A percentile compares a stretch with the other conserved stretches of the same genome.
Conservation (phyloP, 306 rosid genomes). For the Nissolia schottii region DNA sequence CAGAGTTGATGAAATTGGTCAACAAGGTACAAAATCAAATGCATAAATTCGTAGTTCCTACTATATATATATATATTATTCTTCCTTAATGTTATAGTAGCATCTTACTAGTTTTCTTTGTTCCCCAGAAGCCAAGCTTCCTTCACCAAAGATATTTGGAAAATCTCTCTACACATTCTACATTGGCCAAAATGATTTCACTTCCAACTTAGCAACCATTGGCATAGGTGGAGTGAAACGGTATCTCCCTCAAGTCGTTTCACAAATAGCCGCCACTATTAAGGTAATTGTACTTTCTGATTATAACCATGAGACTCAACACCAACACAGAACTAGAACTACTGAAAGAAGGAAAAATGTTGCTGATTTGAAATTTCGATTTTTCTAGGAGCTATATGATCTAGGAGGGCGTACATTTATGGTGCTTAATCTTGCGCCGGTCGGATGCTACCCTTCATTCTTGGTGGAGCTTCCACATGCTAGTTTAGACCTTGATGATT, state of each 20-base stretch:
- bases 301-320: too few species aligned
- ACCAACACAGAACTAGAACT: background rate
- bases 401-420: conserved; percentile 75
- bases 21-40: conserved; percentile 47
- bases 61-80: background rate
- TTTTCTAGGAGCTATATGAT: conserved; percentile 57
- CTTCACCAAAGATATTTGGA: conserved; percentile 57
- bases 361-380: conserved; percentile 11
- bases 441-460: conserved; percentile 81
- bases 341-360: background rate
- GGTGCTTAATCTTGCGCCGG: conserved; percentile 80
- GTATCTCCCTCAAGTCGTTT: conserved; percentile 67
- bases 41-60: background rate
- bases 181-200: conserved; percentile 74
- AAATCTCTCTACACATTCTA: conserved; percentile 75
- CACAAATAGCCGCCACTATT: conserved; percentile 60
- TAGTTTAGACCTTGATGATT: conserved; percentile 58
- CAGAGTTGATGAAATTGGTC: conserved; percentile 15
- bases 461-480: conserved; percentile 54
- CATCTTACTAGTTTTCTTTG: background rate
- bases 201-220: conserved; percentile 58
- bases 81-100: background rate
- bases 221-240: conserved; percentile 62
- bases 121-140: conserved; percentile 48
- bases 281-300: too few species aligned